Evolutionary conservation across 345 rosid genomes (phyloP).

Genomic region (Nephelium lappaceum): DNA sequence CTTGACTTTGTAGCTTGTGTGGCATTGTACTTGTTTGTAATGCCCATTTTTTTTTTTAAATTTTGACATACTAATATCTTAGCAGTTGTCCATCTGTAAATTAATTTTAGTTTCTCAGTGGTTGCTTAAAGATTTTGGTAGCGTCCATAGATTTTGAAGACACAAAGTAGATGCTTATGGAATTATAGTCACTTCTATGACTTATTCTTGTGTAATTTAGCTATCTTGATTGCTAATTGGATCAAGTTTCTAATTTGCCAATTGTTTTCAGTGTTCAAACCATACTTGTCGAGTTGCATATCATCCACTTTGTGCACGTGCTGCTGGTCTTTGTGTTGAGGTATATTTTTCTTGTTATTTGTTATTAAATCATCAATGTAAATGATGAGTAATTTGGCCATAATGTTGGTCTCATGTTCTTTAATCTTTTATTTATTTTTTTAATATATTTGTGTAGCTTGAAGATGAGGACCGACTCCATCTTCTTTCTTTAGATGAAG

Average conservation of each 20-base stretch:
- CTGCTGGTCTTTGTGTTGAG: conserved; percentile 97
- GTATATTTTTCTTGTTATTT: conserved; percentile 41
- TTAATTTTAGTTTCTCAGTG: not conserved
- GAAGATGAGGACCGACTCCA: conserved; percentile 86
- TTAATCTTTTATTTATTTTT: not conserved
- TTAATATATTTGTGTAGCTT: conserved; percentile 52
- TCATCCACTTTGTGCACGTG: conserved; percentile 98
- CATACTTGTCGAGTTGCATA: conserved; percentile 86
- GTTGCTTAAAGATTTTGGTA: not conserved
- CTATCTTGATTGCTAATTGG: not conserved
- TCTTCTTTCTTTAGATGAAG: conserved; percentile 80
- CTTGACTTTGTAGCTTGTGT: not conserved
- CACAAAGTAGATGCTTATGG: not conserved
- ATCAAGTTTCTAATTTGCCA: not conserved
- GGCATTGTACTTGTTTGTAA: not conserved
- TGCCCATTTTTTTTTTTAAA: not conserved
- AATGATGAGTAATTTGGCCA: conserved; percentile 16
- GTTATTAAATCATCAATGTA: not conserved
- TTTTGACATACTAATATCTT: not conserved
- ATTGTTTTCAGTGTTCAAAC: conserved; percentile 78
- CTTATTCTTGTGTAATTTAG: not conserved
- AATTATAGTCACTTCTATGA: not conserved
- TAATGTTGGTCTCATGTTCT: not conserved
- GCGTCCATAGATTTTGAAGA: not conserved
- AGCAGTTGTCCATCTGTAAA: not conserved